These are phyloP conservation scores for Porodaedalea pini DNA, from an alignment of 1,284 basidiomycete genomes.

Conservation along the genomic window DNA sequence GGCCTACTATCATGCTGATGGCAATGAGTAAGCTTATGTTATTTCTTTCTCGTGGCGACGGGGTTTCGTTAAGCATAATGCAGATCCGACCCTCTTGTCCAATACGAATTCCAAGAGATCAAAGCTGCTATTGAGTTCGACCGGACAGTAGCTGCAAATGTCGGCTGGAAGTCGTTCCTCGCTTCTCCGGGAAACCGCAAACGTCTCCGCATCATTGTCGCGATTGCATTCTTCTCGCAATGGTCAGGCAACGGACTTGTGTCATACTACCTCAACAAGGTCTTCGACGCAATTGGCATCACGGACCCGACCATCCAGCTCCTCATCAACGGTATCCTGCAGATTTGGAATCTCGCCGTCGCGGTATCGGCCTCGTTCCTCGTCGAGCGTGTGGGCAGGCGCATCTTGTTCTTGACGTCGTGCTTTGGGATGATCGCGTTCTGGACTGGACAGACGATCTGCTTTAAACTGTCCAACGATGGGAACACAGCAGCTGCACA, in stretches of 20 bases:
- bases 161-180: conserved; percentile 49
- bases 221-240: conserved; percentile 60
- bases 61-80: conserved; percentile 25
- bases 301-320: conserved; percentile 49
- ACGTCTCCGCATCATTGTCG: conserved; percentile 52
- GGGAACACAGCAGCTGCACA: conserved; percentile 37
- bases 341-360: conserved; percentile 28
- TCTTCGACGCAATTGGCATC: conserved; percentile 43
- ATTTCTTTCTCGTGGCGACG: conserved; percentile 33
- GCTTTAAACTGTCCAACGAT: conserved; percentile 37
- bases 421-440: conserved; percentile 39
- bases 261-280: conserved; percentile 31
- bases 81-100: conserved; percentile 53
- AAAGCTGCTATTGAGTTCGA: conserved; percentile 51
- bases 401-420: conserved; percentile 21
- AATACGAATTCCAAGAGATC: conserved; percentile 62
- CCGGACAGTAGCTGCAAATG: conserved; percentile 37
- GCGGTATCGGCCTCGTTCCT: conserved; percentile 24
- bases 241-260: conserved; percentile 66
- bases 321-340: conserved; percentile 64
- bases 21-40: conserved; percentile 39
- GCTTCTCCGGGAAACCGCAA: conserved; percentile 51
- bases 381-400: conserved; percentile 23
- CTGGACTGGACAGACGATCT: conserved; percentile 42
- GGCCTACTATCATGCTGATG: conserved; percentile 53